A percentile compares a stretch with the other conserved stretches of the same genome.
These are phyloP conservation scores for Phoma herbarum DNA, from an alignment of 2,329 filamentous ascomycete genomes.

Conservation along the genomic window DNA sequence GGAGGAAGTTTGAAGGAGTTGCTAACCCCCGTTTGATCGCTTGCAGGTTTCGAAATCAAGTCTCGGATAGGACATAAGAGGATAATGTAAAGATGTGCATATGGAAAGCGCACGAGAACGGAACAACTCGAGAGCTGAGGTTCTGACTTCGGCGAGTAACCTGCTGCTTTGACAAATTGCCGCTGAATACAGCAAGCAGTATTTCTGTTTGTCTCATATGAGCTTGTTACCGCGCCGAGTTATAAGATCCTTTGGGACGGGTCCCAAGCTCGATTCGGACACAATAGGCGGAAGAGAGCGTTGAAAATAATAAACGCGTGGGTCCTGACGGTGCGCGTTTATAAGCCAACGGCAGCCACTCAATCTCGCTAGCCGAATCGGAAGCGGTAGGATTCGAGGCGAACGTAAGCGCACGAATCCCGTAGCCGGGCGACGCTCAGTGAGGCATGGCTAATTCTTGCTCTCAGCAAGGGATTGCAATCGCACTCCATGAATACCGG, in stretches of 20 bases:
- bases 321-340: conserved; percentile 29
- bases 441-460: conserved; percentile 17
- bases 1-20: not conserved
- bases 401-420: conserved; percentile 25
- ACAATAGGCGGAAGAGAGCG: conserved; percentile 8
- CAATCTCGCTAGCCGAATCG: conserved; percentile 28
- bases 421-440: conserved; percentile 22
- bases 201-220: not conserved
- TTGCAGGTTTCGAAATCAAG: not conserved
- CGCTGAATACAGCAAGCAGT: not conserved
- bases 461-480: conserved; percentile 17
- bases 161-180: not conserved
- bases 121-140: not conserved
- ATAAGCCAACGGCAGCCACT: conserved; percentile 21
- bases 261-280: conserved; percentile 6
- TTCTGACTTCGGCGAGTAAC: not conserved
- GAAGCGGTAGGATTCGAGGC: conserved; percentile 29
- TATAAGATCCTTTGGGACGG: not conserved
- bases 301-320: conserved; percentile 29
- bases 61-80: not conserved
- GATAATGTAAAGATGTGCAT: not conserved
- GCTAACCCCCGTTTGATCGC: not conserved
- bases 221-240: not conserved
- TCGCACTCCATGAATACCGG: conserved; percentile 22
- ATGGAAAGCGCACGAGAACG: not conserved